A percentile compares a stretch with the other conserved stretches of the same genome.
These are phyloP conservation scores for Prasinococcaceae sp. DNA, from an alignment of 139 green algal species.

Conservation along the genomic window DNA sequence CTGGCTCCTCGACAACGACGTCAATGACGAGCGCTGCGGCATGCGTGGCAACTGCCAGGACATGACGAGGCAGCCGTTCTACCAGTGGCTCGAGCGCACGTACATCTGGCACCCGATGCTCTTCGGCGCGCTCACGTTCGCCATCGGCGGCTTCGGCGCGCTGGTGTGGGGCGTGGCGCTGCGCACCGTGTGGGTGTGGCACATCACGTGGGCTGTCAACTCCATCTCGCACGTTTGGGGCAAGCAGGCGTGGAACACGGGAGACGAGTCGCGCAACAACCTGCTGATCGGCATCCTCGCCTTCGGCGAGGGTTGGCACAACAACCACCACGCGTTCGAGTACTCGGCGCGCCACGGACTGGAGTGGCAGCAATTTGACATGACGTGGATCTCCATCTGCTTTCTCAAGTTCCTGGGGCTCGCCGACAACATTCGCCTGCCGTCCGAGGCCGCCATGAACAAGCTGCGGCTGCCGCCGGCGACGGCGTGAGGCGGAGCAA, in stretches of 20 bases:
- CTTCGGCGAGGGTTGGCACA: slow-evolving; percentile 93
- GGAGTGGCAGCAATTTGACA: slow-evolving; percentile 56
- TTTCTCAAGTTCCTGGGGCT: slow-evolving; percentile 27
- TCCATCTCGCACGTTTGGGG: slow-evolving; percentile 88
- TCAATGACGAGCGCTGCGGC: slow-evolving; percentile 37
- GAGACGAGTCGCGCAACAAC: slow-evolving; percentile 80
- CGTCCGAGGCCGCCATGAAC: no score
- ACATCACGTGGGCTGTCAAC: slow-evolving; percentile 99
- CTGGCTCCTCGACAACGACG: slow-evolving; percentile 88
- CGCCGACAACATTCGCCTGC: slow-evolving; percentile 33
- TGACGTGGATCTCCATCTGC: slow-evolving; percentile 33
- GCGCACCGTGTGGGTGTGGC: slow-evolving; percentile 82
- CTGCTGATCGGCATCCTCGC: slow-evolving; percentile 72
- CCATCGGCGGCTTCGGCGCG: slow-evolving; percentile 65
- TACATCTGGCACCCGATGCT: slow-evolving; percentile 76
- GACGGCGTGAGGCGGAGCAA: no score
- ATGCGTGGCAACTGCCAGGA: slow-evolving; percentile 70
- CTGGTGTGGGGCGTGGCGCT: slow-evolving; percentile 88
- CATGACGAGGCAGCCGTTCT: slow-evolving; percentile 79
- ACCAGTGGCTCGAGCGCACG: slow-evolving; percentile 64
- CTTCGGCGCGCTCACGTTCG: slow-evolving; percentile 59
- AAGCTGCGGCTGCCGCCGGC: no score
- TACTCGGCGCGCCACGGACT: slow-evolving; percentile 48
- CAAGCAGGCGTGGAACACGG: slow-evolving; percentile 71
- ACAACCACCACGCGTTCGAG: slow-evolving; percentile 85